Evolutionary conservation across 345 rosid genomes (phyloP).

Genomic region (Murraya koenigii): DNA sequence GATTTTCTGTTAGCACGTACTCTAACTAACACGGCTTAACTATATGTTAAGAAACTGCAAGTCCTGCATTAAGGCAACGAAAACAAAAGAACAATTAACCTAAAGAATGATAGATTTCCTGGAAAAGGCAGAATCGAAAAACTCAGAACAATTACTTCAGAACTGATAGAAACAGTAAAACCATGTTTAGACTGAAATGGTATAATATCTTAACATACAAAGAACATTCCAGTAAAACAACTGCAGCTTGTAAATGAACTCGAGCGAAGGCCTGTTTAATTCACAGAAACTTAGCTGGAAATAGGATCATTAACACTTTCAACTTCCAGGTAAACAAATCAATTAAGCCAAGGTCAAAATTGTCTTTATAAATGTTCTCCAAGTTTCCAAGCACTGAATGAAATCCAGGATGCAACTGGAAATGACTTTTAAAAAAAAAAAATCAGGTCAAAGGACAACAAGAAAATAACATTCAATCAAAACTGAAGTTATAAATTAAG

Average conservation of each 20-base stretch:
- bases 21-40: not conserved
- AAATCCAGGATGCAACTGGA: not conserved
- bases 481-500: not conserved
- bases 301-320: not conserved
- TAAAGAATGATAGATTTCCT: not conserved
- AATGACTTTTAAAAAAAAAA: not conserved
- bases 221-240: not conserved
- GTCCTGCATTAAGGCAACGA: not conserved
- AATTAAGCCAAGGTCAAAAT: not conserved
- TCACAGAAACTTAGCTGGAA: not conserved
- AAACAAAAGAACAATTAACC: not conserved
- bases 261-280: not conserved
- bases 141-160: not conserved
- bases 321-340: not conserved
- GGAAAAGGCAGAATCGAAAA: not conserved
- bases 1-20: not conserved
- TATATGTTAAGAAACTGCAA: not conserved
- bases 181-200: not conserved
- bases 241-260: not conserved
- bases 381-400: not conserved
- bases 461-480: not conserved
- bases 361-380: not conserved
- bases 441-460: not conserved
- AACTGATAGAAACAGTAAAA: not conserved
- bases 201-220: not conserved